These are phyloP conservation scores for Agrostemma githago DNA, from an alignment of 148 eudicot species.

Conservation along the genomic window DNA sequence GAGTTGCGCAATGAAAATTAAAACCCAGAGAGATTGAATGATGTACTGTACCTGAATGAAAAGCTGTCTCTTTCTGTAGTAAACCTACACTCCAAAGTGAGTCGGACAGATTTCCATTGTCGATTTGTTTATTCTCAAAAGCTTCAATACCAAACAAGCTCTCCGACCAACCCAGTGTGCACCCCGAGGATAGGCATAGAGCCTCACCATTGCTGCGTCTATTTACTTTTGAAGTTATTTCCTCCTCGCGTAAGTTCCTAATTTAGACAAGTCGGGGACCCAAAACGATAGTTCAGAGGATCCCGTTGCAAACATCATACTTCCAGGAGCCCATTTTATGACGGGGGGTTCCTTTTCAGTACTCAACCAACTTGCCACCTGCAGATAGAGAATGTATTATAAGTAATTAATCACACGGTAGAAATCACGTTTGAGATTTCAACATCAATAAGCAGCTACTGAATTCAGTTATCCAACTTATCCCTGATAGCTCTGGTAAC, in stretches of 20 bases:
- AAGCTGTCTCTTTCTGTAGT: slow-evolving; percentile 3
- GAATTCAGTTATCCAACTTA: not conserved
- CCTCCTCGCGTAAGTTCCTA: slow-evolving; percentile 76
- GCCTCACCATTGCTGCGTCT: not conserved
- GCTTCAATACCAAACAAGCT: not conserved
- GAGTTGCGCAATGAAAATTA: slow-evolving; percentile 1
- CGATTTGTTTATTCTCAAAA: not conserved
- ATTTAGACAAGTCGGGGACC: slow-evolving; percentile 95
- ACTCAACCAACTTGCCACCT: slow-evolving; percentile 96
- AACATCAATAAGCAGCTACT: not conserved
- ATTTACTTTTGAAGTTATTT: slow-evolving; percentile 36
- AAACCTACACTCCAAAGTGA: slow-evolving; percentile 4
- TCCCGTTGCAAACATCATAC: slow-evolving; percentile 91
- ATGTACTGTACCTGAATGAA: slow-evolving; percentile 25
- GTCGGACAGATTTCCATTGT: not conserved
- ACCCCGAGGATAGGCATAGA: not conserved
- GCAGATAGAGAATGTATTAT: slow-evolving; percentile 19
- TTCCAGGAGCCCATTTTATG: slow-evolving; percentile 92
- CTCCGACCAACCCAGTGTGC: not conserved
- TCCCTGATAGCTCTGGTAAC: not conserved
- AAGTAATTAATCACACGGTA: not conserved
- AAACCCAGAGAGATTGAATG: slow-evolving; percentile 4
- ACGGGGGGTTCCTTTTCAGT: slow-evolving; percentile 84
- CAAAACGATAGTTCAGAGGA: slow-evolving; percentile 94
- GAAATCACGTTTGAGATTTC: not conserved